Base-by-base conservation (phyloP, 2,329 filamentous ascomycete genomes). In the Apiospora pterosperma region DNA sequence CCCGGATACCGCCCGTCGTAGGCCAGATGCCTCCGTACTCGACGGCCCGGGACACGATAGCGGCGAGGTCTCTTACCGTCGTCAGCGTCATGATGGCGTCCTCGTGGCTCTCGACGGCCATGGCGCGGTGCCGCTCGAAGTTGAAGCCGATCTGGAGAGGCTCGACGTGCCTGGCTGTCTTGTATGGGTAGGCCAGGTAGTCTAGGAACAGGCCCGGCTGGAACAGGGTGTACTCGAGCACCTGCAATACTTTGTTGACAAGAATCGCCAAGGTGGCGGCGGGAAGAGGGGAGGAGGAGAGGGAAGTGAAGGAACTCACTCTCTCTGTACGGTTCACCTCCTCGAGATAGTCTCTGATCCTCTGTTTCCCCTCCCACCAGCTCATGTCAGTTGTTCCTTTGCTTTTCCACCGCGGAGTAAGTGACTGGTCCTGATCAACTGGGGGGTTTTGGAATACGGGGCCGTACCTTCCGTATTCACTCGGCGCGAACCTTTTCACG, bases 401-500 rank as follows among this genome's bases (percentile, higher is more conserved):
- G 36, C 76, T 79, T 52, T 62, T 14, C 41, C 34, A 2, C 36
- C 23, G 39, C 28, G 67, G 38, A 68, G 61, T 63, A 10, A 65
- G 38, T 61, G 28, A 41, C 5, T 42, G 3, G 55, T 2, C 16
- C 16, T 19, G 11, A 11, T 14, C 4, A 16, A 5, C 21, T 3
- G 23, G 23, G 3, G 16, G 11, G 3, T 38, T 21, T 7, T 38
- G 11, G 11, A 11, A 2, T 62, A 19, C 25, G 52, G 60, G 61
- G 36, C 44, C 71, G 73, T 65, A 83, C 81, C 74, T 75, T 25
- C 72, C 76, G 67, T 83, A 91, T 68, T 91, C 89, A 39, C 85
- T 85, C 1, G 88, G 86, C 1, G 89, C 81, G 71, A 88, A 89
- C 7, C 86, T 81, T 68, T 84, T 83, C 6, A 90, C 87, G 1